These are phyloP conservation scores for Sutorius eximius DNA, from an alignment of 1,284 basidiomycete species.

Conservation along the genomic window DNA sequence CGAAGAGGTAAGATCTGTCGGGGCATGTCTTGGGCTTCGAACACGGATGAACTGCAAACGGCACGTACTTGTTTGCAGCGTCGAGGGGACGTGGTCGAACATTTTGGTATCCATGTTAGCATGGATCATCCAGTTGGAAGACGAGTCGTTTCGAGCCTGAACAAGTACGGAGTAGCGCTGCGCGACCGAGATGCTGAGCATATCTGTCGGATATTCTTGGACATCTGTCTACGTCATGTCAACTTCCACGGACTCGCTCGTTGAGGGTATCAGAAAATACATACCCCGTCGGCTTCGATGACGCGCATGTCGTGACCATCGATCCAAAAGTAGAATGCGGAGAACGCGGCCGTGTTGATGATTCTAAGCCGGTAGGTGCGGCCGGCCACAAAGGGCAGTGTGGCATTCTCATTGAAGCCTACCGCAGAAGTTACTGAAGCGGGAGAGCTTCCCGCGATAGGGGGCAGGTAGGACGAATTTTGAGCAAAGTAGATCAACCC, in stretches of 20 bases:
- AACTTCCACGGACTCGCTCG: neutral
- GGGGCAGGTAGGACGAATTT: conserved; percentile 68
- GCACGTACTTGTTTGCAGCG: conserved; percentile 71
- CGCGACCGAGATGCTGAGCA: conserved; percentile 76
- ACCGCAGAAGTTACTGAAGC: conserved; percentile 52
- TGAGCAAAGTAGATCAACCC: conserved; percentile 84
- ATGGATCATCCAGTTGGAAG: conserved; percentile 84
- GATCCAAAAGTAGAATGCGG: conserved; percentile 84
- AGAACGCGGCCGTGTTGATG: conserved; percentile 76
- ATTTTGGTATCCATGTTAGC: conserved; percentile 86
- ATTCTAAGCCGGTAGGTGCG: conserved; percentile 76
- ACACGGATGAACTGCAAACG: neutral
- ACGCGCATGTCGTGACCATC: conserved; percentile 91
- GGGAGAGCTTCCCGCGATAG: conserved; percentile 50
- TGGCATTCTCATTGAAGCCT: conserved; percentile 86
- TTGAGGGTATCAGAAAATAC: conserved; percentile 25
- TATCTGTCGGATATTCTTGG: conserved; percentile 67
- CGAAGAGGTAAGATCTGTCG: conserved; percentile 72
- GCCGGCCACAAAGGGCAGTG: conserved; percentile 80
- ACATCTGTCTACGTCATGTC: conserved; percentile 65
- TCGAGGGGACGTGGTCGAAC: conserved; percentile 80
- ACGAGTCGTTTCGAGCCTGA: conserved; percentile 83
- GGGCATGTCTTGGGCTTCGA: neutral
- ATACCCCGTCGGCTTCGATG: conserved; percentile 85
- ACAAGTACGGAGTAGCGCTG: conserved; percentile 95